phyloP scores from a whole-genome alignment of 2,329 filamentous ascomycete species.

The Penicillium sp. region DNA sequence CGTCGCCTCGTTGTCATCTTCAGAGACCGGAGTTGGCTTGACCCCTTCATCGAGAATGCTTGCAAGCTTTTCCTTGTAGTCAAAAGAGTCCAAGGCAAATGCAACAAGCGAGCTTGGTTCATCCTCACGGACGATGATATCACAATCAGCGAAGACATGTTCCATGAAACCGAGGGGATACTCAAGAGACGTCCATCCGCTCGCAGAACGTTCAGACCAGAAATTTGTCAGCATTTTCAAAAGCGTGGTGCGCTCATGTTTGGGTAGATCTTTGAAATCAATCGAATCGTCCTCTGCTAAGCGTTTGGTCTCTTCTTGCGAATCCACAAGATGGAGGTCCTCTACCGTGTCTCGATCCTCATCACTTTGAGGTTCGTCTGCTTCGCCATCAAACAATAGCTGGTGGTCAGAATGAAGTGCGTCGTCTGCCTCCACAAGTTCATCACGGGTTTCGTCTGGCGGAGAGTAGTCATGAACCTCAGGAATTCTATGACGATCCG shows the following conservation, averaged over 20 bases:
- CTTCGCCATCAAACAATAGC: slow-evolving; percentile 62
- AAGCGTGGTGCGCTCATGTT: slow-evolving; percentile 86
- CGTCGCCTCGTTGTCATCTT: slow-evolving; percentile 41
- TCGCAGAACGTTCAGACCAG: slow-evolving; percentile 95
- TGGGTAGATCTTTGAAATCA: slow-evolving; percentile 71
- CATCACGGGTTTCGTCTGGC: slow-evolving; percentile 30
- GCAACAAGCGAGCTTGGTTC: slow-evolving; percentile 96
- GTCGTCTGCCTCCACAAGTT: slow-evolving; percentile 42
- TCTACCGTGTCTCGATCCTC: slow-evolving; percentile 66
- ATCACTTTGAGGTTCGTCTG: slow-evolving; percentile 67
- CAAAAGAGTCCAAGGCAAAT: slow-evolving; percentile 79
- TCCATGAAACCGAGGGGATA: slow-evolving; percentile 85
- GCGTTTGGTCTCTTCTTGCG: slow-evolving; percentile 52
- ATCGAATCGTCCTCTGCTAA: slow-evolving; percentile 53
- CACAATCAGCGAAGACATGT: slow-evolving; percentile 93
- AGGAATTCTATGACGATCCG: slow-evolving; percentile 21
- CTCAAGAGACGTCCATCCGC: slow-evolving; percentile 86
- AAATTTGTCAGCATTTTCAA: slow-evolving; percentile 97
- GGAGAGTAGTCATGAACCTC: slow-evolving; percentile 30
- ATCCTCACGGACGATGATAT: slow-evolving; percentile 95
- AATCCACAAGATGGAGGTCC: slow-evolving; percentile 59
- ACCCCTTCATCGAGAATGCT: slow-evolving; percentile 38
- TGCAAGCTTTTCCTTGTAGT: slow-evolving; percentile 79
- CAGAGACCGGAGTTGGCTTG: slow-evolving; percentile 23
- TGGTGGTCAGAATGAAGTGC: slow-evolving; percentile 48